Percentiles rank a stretch among this genome's conserved stretches.
Evolutionary conservation across 2,329 filamentous ascomycete species (phyloP).

Genomic region (Colletotrichum sp.): DNA sequence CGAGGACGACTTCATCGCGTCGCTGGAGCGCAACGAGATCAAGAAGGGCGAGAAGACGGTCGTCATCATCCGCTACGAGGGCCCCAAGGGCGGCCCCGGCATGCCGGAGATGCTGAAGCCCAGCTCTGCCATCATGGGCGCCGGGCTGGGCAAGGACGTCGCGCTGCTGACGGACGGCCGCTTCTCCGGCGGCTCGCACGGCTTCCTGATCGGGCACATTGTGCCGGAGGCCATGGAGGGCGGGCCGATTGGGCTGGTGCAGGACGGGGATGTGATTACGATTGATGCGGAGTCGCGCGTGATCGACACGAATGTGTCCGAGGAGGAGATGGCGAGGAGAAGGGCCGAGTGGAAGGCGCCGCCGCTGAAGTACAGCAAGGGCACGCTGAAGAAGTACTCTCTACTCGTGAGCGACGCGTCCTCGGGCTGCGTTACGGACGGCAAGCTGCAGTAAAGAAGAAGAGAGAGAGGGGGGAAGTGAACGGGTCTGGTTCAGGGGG

Average conservation of each 20-base stretch:
- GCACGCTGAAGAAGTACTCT: slow-evolving; percentile 76
- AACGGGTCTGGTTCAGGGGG: neutral
- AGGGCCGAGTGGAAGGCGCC: slow-evolving; percentile 68
- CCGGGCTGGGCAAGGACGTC: slow-evolving; percentile 77
- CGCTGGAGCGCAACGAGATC: slow-evolving; percentile 78
- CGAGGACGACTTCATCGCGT: slow-evolving; percentile 79
- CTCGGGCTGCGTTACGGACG: slow-evolving; percentile 63
- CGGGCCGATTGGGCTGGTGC: slow-evolving; percentile 83
- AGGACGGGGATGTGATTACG: slow-evolving; percentile 79
- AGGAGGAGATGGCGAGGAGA: slow-evolving; percentile 66
- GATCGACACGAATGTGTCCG: slow-evolving; percentile 70
- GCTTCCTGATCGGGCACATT: slow-evolving; percentile 87
- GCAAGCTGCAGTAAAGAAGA: slow-evolving; percentile 26
- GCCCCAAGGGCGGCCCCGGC: slow-evolving; percentile 89
- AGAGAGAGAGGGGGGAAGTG: neutral
- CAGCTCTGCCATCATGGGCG: slow-evolving; percentile 91
- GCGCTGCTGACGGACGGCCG: slow-evolving; percentile 77
- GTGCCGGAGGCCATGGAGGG: slow-evolving; percentile 87
- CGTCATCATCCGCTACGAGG: slow-evolving; percentile 90
- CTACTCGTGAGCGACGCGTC: slow-evolving; percentile 62
- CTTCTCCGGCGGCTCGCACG: slow-evolving; percentile 83
- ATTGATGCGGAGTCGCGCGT: slow-evolving; percentile 81
- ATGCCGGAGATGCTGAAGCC: slow-evolving; percentile 97
- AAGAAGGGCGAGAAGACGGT: slow-evolving; percentile 89
- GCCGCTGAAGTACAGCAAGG: slow-evolving; percentile 61